These are phyloP conservation scores for Paracoccidioides lutzii DNA, from an alignment of 2,329 filamentous ascomycete species.

Conservation along the genomic window DNA sequence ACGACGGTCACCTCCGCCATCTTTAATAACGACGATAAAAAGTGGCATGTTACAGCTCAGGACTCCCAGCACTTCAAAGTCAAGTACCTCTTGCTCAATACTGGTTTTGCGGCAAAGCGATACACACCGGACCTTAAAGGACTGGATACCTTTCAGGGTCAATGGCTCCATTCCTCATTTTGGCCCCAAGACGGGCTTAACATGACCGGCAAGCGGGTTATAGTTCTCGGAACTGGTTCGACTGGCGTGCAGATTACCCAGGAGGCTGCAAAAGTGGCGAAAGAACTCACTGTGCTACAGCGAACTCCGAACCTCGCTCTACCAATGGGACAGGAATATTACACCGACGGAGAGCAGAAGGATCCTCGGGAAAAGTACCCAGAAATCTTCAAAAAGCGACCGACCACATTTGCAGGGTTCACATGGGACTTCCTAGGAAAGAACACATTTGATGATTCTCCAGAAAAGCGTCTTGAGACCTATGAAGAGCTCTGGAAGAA, in stretches of 20 bases:
- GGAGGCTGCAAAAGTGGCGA: neutral
- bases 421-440: conserved; percentile 41
- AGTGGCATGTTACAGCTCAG: conserved; percentile 22
- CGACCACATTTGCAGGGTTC: conserved; percentile 45
- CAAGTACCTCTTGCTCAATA: conserved; percentile 32
- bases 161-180: conserved; percentile 31
- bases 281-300: conserved; percentile 15
- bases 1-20: conserved; percentile 43
- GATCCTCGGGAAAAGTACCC: conserved; percentile 22
- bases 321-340: conserved; percentile 26
- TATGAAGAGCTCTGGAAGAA: conserved; percentile 39
- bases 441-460: conserved; percentile 41
- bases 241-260: conserved; percentile 32
- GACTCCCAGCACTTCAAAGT: conserved; percentile 26
- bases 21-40: conserved; percentile 36
- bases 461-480: conserved; percentile 36
- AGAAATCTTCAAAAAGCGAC: conserved; percentile 39
- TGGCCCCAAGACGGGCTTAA: conserved; percentile 24
- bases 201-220: conserved; percentile 12
- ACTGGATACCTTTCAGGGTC: conserved; percentile 33
- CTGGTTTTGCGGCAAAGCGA: conserved; percentile 35
- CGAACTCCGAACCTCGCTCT: conserved; percentile 14
- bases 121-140: conserved; percentile 35
- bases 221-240: conserved; percentile 21
- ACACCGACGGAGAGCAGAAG: conserved; percentile 19